These are phyloP conservation scores for Syzygium oleosum DNA, from an alignment of 345 rosid species.

Conservation along the genomic window DNA sequence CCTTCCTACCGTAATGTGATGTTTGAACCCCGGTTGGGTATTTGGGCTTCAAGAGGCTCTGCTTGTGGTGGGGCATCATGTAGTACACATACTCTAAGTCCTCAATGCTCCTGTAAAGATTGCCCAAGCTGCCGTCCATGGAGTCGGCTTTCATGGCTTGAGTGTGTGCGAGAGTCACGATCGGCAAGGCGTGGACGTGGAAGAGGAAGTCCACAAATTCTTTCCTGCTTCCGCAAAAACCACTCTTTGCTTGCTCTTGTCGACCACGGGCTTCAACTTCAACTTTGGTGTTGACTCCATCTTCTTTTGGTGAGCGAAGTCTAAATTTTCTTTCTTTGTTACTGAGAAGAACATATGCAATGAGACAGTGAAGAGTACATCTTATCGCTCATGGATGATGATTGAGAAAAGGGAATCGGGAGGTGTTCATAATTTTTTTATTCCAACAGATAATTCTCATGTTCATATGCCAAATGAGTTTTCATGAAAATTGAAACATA, in stretches of 20 bases:
- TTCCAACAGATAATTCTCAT: background rate
- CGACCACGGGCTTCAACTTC: background rate
- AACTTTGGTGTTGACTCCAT: background rate
- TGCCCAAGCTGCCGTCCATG: background rate
- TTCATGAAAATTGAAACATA: no score
- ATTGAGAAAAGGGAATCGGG: background rate
- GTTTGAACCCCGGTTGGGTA: background rate
- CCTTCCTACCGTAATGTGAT: background rate
- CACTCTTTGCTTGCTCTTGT: background rate
- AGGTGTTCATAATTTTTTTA: background rate
- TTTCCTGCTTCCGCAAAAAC: conserved; percentile 19
- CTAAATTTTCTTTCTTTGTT: background rate
- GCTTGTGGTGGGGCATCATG: background rate
- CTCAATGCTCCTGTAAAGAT: background rate
- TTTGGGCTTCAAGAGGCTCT: background rate
- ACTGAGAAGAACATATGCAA: background rate
- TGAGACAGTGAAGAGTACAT: no score
- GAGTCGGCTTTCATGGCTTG: background rate
- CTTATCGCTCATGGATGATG: background rate
- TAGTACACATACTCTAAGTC: background rate
- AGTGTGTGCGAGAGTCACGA: conserved; percentile 1
- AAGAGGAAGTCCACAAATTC: conserved; percentile 26
- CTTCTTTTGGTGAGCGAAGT: background rate
- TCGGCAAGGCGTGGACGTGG: conserved; percentile 4
- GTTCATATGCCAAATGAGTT: background rate